A percentile compares a stretch with the other conserved stretches of the same genome.
These are phyloP conservation scores for Pseudofabraea citricarpa DNA, from an alignment of 2,329 filamentous ascomycete species.

Conservation along the genomic window DNA sequence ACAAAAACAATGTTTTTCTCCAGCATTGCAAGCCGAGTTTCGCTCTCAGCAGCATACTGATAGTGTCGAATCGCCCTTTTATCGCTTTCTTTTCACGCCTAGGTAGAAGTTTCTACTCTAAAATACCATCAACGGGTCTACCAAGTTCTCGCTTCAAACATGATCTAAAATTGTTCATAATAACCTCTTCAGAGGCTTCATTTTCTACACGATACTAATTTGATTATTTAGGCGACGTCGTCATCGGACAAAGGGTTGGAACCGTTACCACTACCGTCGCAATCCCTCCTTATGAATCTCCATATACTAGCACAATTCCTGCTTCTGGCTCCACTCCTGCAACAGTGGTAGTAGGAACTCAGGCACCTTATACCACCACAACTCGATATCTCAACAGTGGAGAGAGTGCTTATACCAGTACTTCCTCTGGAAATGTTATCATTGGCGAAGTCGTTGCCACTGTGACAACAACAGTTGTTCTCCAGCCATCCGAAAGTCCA, in stretches of 20 bases:
- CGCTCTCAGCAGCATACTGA: not conserved
- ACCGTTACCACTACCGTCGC: not conserved
- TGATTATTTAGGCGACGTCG: not conserved
- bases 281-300: not conserved
- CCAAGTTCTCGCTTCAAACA: no score
- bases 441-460: not conserved
- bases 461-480: not conserved
- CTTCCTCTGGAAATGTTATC: not conserved
- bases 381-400: not conserved
- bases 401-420: not conserved
- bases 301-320: not conserved
- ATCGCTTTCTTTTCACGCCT: not conserved
- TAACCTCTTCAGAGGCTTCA: not conserved
- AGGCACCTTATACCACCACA: not conserved
- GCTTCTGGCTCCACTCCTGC: not conserved
- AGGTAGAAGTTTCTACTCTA: not conserved
- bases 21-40: not conserved
- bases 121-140: not conserved
- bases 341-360: not conserved
- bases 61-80: not conserved
- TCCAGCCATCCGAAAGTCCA: not conserved
- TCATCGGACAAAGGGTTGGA: not conserved
- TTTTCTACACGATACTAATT: not conserved
- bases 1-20: not conserved
- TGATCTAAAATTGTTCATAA: not conserved